Base-by-base conservation (phyloP, 2,329 filamentous ascomycete species). In the Colletotrichum kahawae region DNA sequence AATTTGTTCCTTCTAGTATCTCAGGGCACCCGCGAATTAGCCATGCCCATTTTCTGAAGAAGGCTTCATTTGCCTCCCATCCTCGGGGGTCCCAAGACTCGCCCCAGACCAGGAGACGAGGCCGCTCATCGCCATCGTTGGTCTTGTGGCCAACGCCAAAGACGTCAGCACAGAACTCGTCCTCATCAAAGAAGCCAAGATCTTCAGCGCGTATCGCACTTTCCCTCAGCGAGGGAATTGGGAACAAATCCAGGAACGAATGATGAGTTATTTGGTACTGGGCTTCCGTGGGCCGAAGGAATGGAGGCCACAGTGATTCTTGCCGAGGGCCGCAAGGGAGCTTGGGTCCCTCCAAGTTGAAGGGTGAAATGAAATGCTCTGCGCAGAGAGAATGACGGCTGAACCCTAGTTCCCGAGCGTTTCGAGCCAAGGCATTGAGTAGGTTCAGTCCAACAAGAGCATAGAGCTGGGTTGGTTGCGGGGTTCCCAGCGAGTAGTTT, bases 1-100 rank as follows among this genome's bases (percentile, higher is more conserved):
- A 77, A 78, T 85, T 85, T 3, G 84, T 85, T 33, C 81, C 80
- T n/a, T 81, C 77, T 16, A 85, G 65, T 4, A 87, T 64, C 33
- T 87, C 83, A 0, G 76, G 74, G 65, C 85, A 87, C 0, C 82
- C 85, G 1, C 77, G 76, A 0, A 87, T 62, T 6, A 87, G 68
- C 80, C 82, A 82, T 1, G 77, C 81, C 86, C 87, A 90, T 76
- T 88, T 89, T 38, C 79, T 80, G 2, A 86, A 75, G 76, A 90
- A 90, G 0, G 74, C 71, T 10, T 83, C 81, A 1, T 83, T 88
- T 3, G 86, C 81, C 75, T 90, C 88, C 89, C 88, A 90, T 16
- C 83, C 85, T 0, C 75, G 75, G 1, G 82, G 69, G 56, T 89
- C 83, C 81, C 84, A 86, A 1, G 88, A 82, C 5, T 88, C 84